Base-by-base conservation (phyloP, 345 rosid genomes). In the Angophora floribunda region DNA sequence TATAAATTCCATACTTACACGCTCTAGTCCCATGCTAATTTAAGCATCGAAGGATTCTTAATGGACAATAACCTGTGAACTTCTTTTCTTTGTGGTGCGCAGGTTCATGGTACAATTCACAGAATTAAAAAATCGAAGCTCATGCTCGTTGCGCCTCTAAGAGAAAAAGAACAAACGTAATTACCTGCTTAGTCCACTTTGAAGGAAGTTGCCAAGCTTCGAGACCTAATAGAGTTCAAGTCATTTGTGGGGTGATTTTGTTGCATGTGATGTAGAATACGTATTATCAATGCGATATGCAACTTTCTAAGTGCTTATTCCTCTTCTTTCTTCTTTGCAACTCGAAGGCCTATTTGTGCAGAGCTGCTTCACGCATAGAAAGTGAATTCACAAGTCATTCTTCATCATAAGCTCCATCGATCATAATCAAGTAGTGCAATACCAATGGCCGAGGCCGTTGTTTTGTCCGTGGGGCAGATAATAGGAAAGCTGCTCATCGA, bases 361-460 rank as follows among this genome's bases (percentile, higher is more conserved):
- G 10, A n/a, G 10, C 41, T n/a, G n/a, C 17, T 63, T 14, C n/a
- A 65, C 41, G 78, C 41, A n/a, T 65, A 9, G 7, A 5, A 30
- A 30, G 78, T 65, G 17, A n/a, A 65, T 65, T 65, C 41, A n/a
- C 21, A n/a, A 65, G 5, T 65, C 78, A 65, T 65, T 63, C 17
- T 63, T 36, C 0, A 63, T 63, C 19, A 13, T 63, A 63, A 63
- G 16, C 36, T 63, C 75, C 19, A 13, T 17, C 13, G 3, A n/a
- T 63, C 75, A 6, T 3, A 13, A 17, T 13, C 19, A 30, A 59
- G 30, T 6, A 59, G 65, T 59, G 65, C 30, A 22, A 59, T 26
- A 59, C 36, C 9, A n/a, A 90, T 90, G 90, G 89, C 92, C 0
- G 89, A 91, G 87, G n/a, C 91, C 13, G 51, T 88, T 9, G 88